Percentiles rank a stretch among this genome's conserved stretches.
These are phyloP conservation scores for Plantago lanceolata DNA, from an alignment of 305 asterid species.

Conservation along the genomic window DNA sequence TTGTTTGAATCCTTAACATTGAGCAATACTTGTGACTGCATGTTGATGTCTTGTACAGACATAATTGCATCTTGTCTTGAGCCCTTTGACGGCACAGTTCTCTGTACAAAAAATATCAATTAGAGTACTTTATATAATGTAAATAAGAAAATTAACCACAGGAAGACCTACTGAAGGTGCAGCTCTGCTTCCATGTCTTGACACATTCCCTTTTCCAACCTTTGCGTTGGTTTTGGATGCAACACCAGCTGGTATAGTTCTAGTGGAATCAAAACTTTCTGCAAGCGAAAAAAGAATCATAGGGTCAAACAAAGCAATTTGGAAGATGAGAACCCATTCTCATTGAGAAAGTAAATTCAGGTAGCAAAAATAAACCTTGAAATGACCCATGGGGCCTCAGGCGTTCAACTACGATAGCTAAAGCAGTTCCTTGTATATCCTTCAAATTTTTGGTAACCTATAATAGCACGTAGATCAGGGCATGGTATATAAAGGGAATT, in stretches of 20 bases:
- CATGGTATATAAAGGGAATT: neutral
- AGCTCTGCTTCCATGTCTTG: slow-evolving; percentile 71
- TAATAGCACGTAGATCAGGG: slow-evolving; percentile 13
- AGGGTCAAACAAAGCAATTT: slow-evolving; percentile 20
- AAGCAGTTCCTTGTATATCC: slow-evolving; percentile 94
- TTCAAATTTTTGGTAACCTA: slow-evolving; percentile 81
- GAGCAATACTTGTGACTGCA: slow-evolving; percentile 81
- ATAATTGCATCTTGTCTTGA: slow-evolving; percentile 69
- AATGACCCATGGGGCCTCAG: slow-evolving; percentile 64
- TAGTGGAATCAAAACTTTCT: slow-evolving; percentile 62
- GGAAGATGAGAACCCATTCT: slow-evolving; percentile 1
- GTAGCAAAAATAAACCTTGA: slow-evolving; percentile 44
- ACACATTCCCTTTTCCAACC: slow-evolving; percentile 59
- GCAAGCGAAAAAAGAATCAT: slow-evolving; percentile 27
- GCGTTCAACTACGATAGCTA: slow-evolving; percentile 84
- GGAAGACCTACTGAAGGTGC: slow-evolving; percentile 65
- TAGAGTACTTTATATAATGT: neutral
- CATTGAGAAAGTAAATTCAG: slow-evolving; percentile 2
- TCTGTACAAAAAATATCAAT: slow-evolving; percentile 38
- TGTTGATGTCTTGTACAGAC: slow-evolving; percentile 79
- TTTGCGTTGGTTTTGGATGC: slow-evolving; percentile 62
- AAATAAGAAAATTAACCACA: slow-evolving; percentile 24
- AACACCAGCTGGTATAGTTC: slow-evolving; percentile 47
- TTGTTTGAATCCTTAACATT: slow-evolving; percentile 87
- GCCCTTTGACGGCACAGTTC: slow-evolving; percentile 66